Evolutionary conservation across 371 early-diverging fungal genomes (phyloP), one percentile per base, ranked within the genome.

Genomic region (Rhizoclosmatium hyalinum): DNA sequence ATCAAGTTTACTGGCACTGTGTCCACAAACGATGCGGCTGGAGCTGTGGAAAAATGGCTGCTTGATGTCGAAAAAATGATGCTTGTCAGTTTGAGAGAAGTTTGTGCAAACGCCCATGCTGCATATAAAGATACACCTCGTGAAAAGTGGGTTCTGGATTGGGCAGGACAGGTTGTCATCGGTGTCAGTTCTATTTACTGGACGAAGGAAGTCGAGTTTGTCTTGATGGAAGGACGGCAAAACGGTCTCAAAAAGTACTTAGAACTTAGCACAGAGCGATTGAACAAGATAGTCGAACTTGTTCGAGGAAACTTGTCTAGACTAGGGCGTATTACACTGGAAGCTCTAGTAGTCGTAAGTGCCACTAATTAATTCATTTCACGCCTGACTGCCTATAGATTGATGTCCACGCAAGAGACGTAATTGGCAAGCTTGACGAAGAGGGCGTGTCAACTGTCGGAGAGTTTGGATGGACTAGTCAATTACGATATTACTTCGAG

Each of bases 141-240:
- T 39, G 88, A 87, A 43, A 69, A 83, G 63, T 87, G 88, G 88
- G 88, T 87, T 14, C 64, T 86, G 14, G 79, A 85, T 12, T 85
- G 86, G 85, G 84, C 88, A 6, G 88, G 86, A 3, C 88, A 87
- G 72, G 84, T 85, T n/a, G 88, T 87, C 3, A 72, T 87, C 64
- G 80, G 79, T 17, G 85, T 87, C 21, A 84, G 84, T 61, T 84
- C 84, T 47, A 82, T 83, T 39, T 87, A 68, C 60, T 87, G 88
- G 88, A 87, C 88, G 3, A 77, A 77, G 61, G 86, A 87, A 63
- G 88, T 87, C 19, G 88, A 87, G 67, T 77, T 76, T 44, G 78
- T 79, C 32, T 77, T 87, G 57, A 58, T 80, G 65, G 80, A 79
- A 43, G 83, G 84, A 1, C 68, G 75, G 0, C 43, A 76, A n/a